phyloP scores from a whole-genome alignment of 2,329 filamentous ascomycete species.

The Trichoderma aggressivum region DNA sequence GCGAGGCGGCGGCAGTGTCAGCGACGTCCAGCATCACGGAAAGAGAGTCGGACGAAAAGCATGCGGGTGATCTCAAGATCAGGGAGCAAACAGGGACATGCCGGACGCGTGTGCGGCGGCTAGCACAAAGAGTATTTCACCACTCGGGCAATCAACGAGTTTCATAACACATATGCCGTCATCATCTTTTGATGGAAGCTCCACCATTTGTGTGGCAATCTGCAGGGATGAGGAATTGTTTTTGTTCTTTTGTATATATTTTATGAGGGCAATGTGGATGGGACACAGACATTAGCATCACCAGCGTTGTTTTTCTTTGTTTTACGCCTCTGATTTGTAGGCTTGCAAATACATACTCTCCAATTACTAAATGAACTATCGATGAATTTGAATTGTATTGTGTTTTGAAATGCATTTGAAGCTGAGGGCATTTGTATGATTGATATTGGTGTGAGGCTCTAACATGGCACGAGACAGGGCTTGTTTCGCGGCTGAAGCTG shows the following conservation, averaged over 20 bases:
- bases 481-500: not conserved
- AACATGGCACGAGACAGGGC: not conserved
- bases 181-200: not conserved
- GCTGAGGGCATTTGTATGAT: too few species aligned
- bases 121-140: conserved; percentile 31
- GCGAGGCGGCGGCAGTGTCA: not conserved
- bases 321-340: not conserved
- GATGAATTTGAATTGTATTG: not conserved
- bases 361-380: not conserved
- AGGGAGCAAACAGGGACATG: conserved; percentile 24
- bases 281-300: not conserved
- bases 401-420: not conserved
- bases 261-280: not conserved
- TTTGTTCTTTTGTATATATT: not conserved
- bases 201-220: not conserved
- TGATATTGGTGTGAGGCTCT: not conserved
- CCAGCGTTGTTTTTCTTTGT: not conserved
- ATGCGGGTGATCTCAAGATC: conserved; percentile 16
- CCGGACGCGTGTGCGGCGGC: conserved; percentile 28
- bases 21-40: not conserved
- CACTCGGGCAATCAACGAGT: conserved; percentile 16
- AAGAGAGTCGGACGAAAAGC: not conserved
- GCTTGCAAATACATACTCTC: not conserved
- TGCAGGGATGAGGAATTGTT: not conserved
- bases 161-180: not conserved